Evolutionary conservation across 768 basidiomycete species (phyloP).

Genomic region (Russula compacta): DNA sequence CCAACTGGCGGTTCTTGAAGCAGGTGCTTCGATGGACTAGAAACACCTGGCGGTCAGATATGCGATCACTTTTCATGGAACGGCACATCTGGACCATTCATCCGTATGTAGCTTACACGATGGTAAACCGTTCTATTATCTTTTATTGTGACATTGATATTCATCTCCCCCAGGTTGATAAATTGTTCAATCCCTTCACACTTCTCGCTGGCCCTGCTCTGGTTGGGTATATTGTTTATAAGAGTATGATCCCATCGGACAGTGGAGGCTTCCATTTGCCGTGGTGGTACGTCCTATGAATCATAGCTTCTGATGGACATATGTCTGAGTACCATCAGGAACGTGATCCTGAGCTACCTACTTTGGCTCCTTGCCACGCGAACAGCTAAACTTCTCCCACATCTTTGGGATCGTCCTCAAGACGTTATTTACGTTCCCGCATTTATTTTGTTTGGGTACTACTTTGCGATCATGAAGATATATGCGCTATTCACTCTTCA

Average conservation of each 20-base stretch:
- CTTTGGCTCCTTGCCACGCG: constrained; percentile 65
- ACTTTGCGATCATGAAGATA: constrained; percentile 91
- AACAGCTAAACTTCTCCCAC: constrained; percentile 63
- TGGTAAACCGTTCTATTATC: constrained; percentile 40
- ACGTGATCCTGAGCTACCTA: constrained; percentile 55
- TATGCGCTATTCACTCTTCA: constrained; percentile 87
- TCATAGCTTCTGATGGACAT: background rate
- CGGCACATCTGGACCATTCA: constrained; percentile 80
- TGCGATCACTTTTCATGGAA: constrained; percentile 84
- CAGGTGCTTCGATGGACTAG: constrained; percentile 90
- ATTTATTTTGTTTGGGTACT: constrained; percentile 81
- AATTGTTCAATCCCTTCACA: constrained; percentile 79
- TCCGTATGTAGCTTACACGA: constrained; percentile 77
- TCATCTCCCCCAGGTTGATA: constrained; percentile 52
- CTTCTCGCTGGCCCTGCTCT: constrained; percentile 77
- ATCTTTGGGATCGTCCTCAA: constrained; percentile 48
- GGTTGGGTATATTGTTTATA: constrained; percentile 67
- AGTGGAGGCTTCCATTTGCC: constrained; percentile 74
- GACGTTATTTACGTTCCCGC: constrained; percentile 53
- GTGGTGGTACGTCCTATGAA: constrained; percentile 53
- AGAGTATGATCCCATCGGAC: constrained; percentile 58
- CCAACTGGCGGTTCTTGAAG: constrained; percentile 92
- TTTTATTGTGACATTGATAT: constrained; percentile 6
- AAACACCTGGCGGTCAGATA: constrained; percentile 89
- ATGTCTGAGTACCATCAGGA: constrained; percentile 35